Evolutionary conservation across 306 rosid genomes (phyloP), one percentile per base, ranked within the genome.

Genomic region (Trifolium fragiferum): DNA sequence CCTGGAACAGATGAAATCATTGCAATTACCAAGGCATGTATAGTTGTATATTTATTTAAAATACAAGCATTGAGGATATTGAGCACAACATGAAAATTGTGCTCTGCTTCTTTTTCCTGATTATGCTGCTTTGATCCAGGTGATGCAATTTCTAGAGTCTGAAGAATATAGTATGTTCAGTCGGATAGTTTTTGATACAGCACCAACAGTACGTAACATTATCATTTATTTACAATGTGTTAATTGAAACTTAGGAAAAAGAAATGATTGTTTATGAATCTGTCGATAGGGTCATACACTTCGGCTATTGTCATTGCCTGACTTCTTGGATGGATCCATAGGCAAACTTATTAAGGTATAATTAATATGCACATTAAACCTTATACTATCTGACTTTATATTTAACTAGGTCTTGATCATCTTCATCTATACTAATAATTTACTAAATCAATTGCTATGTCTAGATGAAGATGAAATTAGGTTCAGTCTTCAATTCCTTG

Each of bases 1-100:
- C 97, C 96, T 46, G 97, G 97, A 75, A 68, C 86, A 33, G 97
- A 92, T 81, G 97, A 92, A 87, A 89, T 91, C 49, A 51, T 89
- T 46, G 97, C 97, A 59, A 88, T 92, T 79, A 78, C 93, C 3
- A 92, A 88, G 90, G 97, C 82, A 78, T 15, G 76, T 35, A 51
- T 35, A 41, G 7, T 66, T 41, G 5, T 41, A 15, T 66, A 66
- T 41, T 41, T 38, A 20, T 20, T 54, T 20, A 19, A 25, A 18
- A 20, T 25, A 68, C 25, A 46, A 68, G 30, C 23, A 10, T 49
- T n/a, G 16, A 57, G 46, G 49, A 18, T 73, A 50, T 50, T 63
- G 40, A 35, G 51, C 33, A 41, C 63, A 62, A 40, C 76, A 13
- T 70, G 76, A 8, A 68, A 47, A 32, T 19, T 38, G 38, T 32